Evolutionary conservation across 495 filamentous ascomycete genomes (phyloP), one percentile per base, ranked within the genome.

Genomic region (Symbiotaphrina buchneri): DNA sequence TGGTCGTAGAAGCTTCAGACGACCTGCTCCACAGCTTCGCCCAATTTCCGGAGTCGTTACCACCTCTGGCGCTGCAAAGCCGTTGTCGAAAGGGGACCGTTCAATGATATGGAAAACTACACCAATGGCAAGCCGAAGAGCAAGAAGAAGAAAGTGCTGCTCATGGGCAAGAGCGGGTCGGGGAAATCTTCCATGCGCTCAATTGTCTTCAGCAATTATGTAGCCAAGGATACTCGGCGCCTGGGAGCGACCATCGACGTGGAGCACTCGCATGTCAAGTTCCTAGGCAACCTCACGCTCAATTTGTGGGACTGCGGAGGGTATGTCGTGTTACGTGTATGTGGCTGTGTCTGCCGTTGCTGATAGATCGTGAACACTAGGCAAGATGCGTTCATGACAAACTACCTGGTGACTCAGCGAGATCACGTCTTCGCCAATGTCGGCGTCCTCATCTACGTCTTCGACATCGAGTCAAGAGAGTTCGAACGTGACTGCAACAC

Each of bases 261-360:
- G 30, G 87, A 97, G 56, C 76, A 94, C 40, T 92, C 81, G 27
- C 82, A 92, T 53, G 82, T 95, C 54, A 85, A 90, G 51, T 97
- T 97, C 54, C 72, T 97, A 49, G 87, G 87, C 18, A 95, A 94
- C 46, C 61, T 97, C 28, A 92, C 84, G 20, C 62, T 97, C 35
- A 95, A 97, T 53, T 66, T 97, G 10, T 97, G 87, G 87, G 87
- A 97, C 52, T 97, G 87, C 48, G 87, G 87, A 53, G 77, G 77
- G 74, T 78, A 33, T 49, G 67, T 39, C 27, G 23, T 32, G 14
- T 19, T 28, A 33, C 1, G 10, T 24, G 18, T 14, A 7, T 28
- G 20, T 10, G 32, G 24, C 16, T 28, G 15, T 22, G 19, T 23
- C 27, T 6, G 27, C 18, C 33, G 28, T 6, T 17, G 16, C 26